Percentiles rank a stretch among this genome's conserved stretches.
Evolutionary conservation across 345 rosid genomes (phyloP).

Genomic region (Citrus hindsii): DNA sequence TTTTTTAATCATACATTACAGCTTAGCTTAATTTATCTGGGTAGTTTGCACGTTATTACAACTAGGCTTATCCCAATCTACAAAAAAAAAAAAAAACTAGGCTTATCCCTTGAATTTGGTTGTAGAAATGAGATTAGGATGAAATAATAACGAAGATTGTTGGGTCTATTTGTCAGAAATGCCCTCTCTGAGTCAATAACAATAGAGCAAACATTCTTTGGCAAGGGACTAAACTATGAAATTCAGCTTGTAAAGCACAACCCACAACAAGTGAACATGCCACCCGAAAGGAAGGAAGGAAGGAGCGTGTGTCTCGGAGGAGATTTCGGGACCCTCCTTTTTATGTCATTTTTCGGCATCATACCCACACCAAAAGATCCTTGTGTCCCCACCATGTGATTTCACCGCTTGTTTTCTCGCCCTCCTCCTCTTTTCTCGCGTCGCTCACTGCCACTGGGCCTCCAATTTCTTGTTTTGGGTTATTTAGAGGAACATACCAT

Average conservation of each 20-base stretch:
- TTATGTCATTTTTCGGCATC: not conserved
- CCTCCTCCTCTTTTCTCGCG: not conserved
- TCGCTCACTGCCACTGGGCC: too few species aligned
- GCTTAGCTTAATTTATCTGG: too few species aligned
- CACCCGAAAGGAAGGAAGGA: conserved; percentile 1
- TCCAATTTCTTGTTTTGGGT: too few species aligned
- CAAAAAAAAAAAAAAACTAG: not conserved
- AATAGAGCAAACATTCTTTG: conserved; percentile 4
- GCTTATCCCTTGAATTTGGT: not conserved
- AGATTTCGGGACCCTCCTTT: conserved; percentile 16
- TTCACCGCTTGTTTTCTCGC: not conserved
- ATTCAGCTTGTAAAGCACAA: not conserved
- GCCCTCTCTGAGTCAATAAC: not conserved
- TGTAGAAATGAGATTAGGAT: not conserved
- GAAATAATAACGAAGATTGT: not conserved
- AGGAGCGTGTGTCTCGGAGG: conserved; percentile 32
- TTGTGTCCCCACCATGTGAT: conserved; percentile 9
- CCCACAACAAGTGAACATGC: not conserved
- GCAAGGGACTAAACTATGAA: conserved; percentile 12
- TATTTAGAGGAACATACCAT: too few species aligned
- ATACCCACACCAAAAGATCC: not conserved
- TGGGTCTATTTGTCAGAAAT: not conserved
- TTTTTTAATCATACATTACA: too few species aligned
- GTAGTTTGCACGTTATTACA: not conserved
- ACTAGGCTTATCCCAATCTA: not conserved